Evolutionary conservation across 352 stramenopile genomes (phyloP).

Genomic region (Peronospora destructor): DNA sequence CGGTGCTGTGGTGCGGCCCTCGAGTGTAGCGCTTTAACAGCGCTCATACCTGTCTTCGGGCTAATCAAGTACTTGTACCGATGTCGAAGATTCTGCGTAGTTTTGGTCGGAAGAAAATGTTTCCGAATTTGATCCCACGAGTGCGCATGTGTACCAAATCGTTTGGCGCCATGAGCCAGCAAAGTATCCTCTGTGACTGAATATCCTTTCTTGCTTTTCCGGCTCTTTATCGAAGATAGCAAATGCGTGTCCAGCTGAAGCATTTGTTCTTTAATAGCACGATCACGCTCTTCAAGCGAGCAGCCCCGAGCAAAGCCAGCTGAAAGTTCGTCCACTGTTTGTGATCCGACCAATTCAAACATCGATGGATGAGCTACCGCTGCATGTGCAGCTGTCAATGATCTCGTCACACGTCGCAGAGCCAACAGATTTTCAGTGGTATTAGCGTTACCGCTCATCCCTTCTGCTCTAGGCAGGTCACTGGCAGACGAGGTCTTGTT

Average conservation of each 20-base stretch:
- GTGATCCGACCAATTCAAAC: conserved; percentile 75
- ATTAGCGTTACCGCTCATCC: conserved; percentile 1
- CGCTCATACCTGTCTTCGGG: conserved; percentile 47
- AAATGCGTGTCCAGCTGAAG: conserved; percentile 70
- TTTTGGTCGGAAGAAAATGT: conserved; percentile 61
- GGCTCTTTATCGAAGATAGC: conserved; percentile 34
- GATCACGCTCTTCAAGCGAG: conserved; percentile 44
- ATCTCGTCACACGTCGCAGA: conserved; percentile 62
- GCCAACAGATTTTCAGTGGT: conserved; percentile 28
- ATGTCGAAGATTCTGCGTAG: conserved; percentile 37
- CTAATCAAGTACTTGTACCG: conserved; percentile 68
- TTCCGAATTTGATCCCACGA: conserved; percentile 58
- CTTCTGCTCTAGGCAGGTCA: conserved; percentile 2
- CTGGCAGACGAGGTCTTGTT: conserved; percentile 3
- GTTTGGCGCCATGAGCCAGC: conserved; percentile 59
- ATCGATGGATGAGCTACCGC: conserved; percentile 78
- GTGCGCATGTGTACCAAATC: conserved; percentile 40
- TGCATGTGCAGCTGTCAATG: conserved; percentile 67
- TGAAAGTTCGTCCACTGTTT: conserved; percentile 51
- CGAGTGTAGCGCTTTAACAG: conserved; percentile 54
- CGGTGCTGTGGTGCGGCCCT: conserved; percentile 32
- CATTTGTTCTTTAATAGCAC: conserved; percentile 49
- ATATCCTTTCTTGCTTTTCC: conserved; percentile 47
- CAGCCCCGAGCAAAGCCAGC: conserved; percentile 37
- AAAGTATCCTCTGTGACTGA: conserved; percentile 54